Conservation (phyloP, 1,139 yeast species). For the Groenewaldozyma sp. region DNA sequence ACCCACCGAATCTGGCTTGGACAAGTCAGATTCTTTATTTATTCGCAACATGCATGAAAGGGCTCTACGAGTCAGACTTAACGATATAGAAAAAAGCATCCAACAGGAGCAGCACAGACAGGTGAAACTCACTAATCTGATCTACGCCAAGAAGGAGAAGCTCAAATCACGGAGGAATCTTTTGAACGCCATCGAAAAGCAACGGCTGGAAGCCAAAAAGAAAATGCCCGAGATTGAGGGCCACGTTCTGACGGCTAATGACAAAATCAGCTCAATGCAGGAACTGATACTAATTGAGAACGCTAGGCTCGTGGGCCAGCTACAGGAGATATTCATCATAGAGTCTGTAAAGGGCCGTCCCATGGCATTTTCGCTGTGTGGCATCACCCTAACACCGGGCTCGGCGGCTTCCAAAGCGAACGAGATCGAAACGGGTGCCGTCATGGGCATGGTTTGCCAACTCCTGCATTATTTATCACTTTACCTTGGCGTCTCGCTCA, state of each 20-base stretch:
- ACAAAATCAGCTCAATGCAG: constrained; percentile 7
- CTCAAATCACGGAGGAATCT: constrained; percentile 9
- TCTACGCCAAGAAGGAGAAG: constrained; percentile 10
- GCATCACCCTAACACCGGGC: constrained; percentile 13
- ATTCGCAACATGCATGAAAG: constrained; percentile 1
- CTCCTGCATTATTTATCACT: constrained; percentile 35
- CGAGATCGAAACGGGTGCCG: constrained; percentile 39
- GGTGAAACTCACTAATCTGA: constrained; percentile 3
- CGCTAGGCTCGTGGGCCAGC: constrained; percentile 19
- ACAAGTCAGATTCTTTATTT: background rate
- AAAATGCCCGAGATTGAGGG: constrained; percentile 3
- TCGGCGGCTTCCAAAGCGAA: constrained; percentile 21
- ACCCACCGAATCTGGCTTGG: background rate
- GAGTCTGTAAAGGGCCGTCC: constrained; percentile 20
- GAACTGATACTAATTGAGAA: constrained; percentile 14
- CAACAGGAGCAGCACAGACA: background rate
- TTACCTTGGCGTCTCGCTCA: constrained; percentile 38
- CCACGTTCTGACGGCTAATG: background rate
- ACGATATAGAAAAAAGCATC: background rate
- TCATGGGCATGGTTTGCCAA: constrained; percentile 41
- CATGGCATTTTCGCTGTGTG: constrained; percentile 32
- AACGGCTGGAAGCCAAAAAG: background rate
- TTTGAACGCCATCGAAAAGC: constrained; percentile 8
- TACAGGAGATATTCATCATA: constrained; percentile 32
- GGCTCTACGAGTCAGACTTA: constrained; percentile 2